Evolutionary conservation across 306 rosid species (phyloP), one percentile per base, ranked within the genome.

Genomic region (Dicorynia guianensis): DNA sequence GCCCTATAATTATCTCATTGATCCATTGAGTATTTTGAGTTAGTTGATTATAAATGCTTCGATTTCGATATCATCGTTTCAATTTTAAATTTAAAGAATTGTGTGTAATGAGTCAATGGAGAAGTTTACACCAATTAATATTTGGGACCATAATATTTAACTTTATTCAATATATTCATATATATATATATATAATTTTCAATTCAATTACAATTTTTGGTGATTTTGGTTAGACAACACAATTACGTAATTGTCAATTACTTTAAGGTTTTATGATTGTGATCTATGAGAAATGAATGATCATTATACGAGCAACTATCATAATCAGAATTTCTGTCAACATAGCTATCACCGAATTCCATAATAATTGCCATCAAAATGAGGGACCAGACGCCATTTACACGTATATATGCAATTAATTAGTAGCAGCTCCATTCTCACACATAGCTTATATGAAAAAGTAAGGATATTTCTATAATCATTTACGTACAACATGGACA

Each of bases 361-460:
- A 53, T 40, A 76, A 36, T 61, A 56, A 72, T 61, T 63, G 68
- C 61, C 43, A 47, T 42, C n/a, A 15, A 55, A 18, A 30, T 13
- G 52, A 61, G 82, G 85, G 76, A 18, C 44, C 63, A 67, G 30
- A 25, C n/a, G n/a, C n/a, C n/a, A n/a, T 57, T 67, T 25, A 73
- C 72, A 64, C 49, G 63, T 33, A 18, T 54, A 35, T n/a, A n/a
- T n/a, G n/a, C n/a, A n/a, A n/a, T n/a, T n/a, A n/a, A n/a, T n/a
- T n/a, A n/a, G n/a, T n/a, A n/a, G 74, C 42, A 50, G 61, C 15
- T 52, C 44, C 48, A 7, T 42, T 57, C 6, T 35, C 8, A 20
- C 52, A 7, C n/a, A n/a, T n/a, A n/a, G n/a, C n/a, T n/a, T n/a
- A n/a, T n/a, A n/a, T n/a, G n/a, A n/a, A n/a, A n/a, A 2, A 25